These are phyloP conservation scores for Yarrowia yakushimensis DNA, from an alignment of 805 yeast genomes.

Conservation along the genomic window DNA sequence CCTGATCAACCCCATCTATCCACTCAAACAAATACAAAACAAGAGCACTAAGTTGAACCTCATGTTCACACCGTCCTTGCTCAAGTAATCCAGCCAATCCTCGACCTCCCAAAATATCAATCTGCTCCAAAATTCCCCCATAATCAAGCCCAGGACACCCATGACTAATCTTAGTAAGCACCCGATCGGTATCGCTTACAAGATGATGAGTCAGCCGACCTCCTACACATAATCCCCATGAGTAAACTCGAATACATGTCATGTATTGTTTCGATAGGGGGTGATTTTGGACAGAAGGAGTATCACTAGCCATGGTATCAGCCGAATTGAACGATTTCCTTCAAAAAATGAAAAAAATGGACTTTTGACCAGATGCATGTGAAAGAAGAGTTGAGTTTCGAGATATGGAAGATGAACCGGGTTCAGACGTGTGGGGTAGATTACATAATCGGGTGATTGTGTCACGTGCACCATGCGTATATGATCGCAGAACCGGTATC, in stretches of 20 bases:
- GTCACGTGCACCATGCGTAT: too few relatives aligned
- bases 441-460: too few relatives aligned
- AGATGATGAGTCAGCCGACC: slow-evolving; percentile 20
- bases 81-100: neutral
- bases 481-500: too few relatives aligned
- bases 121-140: neutral
- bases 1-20: neutral
- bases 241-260: slow-evolving; percentile 1
- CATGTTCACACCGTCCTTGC: neutral
- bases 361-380: too few relatives aligned
- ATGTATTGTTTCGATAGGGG: slow-evolving; percentile 1
- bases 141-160: neutral
- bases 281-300: neutral
- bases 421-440: too few relatives aligned
- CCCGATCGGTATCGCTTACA: slow-evolving; percentile 11
- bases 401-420: too few relatives aligned
- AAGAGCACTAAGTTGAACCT: neutral
- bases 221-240: slow-evolving; percentile 22
- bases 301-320: neutral
- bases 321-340: too few relatives aligned
- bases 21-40: neutral
- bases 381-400: too few relatives aligned
- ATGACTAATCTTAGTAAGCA: neutral
- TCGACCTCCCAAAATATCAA: neutral
- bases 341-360: too few relatives aligned